Percentiles rank a stretch among this genome's conserved stretches.
These are phyloP conservation scores for Nematocida ironsii DNA, from an alignment of 371 early-diverging fungal genomes.

Conservation along the genomic window DNA sequence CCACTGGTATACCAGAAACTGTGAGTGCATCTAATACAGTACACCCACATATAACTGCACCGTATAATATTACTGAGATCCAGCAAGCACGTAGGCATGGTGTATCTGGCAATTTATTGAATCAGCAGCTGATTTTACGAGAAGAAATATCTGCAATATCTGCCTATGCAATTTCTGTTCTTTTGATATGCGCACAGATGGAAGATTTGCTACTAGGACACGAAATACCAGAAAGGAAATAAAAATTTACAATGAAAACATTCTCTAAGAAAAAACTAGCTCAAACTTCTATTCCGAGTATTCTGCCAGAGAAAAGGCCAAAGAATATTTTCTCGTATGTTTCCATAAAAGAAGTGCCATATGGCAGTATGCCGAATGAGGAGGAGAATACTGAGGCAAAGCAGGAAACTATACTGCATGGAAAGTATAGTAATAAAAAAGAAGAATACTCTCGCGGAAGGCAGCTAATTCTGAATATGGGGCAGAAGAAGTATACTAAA, in stretches of 20 bases:
- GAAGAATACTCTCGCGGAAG: not conserved
- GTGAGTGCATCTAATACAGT: not conserved
- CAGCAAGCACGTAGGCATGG: not conserved
- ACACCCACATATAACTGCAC: not conserved
- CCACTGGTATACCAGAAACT: not conserved
- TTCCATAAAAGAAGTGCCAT: not conserved
- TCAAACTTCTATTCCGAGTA: not conserved
- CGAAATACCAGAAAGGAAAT: not conserved
- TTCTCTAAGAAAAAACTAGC: slow-evolving; percentile 6
- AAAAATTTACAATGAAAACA: slow-evolving; percentile 25
- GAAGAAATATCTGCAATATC: slow-evolving; percentile 49
- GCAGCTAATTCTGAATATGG: slow-evolving; percentile 47
- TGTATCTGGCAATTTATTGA: not conserved
- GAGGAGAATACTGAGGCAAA: not conserved
- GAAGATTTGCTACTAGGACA: slow-evolving; percentile 22
- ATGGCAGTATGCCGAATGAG: not conserved
- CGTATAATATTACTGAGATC: not conserved
- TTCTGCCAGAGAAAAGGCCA: slow-evolving; percentile 6
- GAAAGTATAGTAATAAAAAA: not conserved
- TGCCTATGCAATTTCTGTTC: slow-evolving; percentile 45
- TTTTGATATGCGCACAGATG: slow-evolving; percentile 29
- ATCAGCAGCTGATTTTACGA: slow-evolving; percentile 5
- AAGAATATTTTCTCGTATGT: not conserved
- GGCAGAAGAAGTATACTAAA: slow-evolving; percentile 29
- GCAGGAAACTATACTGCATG: not conserved